Evolutionary conservation across 345 rosid species (phyloP), one percentile per base, ranked within the genome.

Genomic region (Eucalyptus sp.): DNA sequence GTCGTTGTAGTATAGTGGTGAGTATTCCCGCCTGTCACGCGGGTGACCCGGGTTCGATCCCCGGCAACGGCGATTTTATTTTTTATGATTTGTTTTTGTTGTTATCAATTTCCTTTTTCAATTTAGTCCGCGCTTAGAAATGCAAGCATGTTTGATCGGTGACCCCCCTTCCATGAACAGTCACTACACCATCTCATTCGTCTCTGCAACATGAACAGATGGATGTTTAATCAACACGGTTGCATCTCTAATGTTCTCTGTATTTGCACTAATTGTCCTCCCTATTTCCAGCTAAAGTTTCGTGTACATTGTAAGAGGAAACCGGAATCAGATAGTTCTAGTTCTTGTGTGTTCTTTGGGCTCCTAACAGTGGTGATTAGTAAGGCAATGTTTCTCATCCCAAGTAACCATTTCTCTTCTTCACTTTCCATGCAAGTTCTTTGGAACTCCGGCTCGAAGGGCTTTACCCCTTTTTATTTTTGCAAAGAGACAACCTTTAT

Each of bases 41-140:
- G 97, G 96, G 95, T 90, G 97, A 95, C 97, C 96, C 96, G 96
- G 95, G 97, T 95, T 96, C 98, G 98, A 96, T 95, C 95, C 95
- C 97, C 96, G 96, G 97, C 96, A 41, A 41, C 41, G 41, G 41
- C 41, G 41, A 41, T 41, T 41, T 41, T 33, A 33, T 41, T 41
- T 41, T 41, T 41, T 41, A 4, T 41, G 4, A 41, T 41, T 41
- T 41, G 41, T 41, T 41, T 41, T 41, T 41, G 41, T 41, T 41
- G 41, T 5, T 41, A 41, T 41, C 41, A 41, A 41, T 41, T 41
- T 41, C 41, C 41, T 41, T 41, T 41, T 41, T 41, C 41, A 5
- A 41, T 41, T 41, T 41, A 41, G 41, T 41, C 43, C 46, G 27
- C 48, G 27, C 83, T 18, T 17, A 71, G 46, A 71, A 37, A 71